A percentile compares a stretch with the other conserved stretches of the same genome.
phyloP scores from a whole-genome alignment of 257 asterid species.

The Ocimum tenuiflorum region DNA sequence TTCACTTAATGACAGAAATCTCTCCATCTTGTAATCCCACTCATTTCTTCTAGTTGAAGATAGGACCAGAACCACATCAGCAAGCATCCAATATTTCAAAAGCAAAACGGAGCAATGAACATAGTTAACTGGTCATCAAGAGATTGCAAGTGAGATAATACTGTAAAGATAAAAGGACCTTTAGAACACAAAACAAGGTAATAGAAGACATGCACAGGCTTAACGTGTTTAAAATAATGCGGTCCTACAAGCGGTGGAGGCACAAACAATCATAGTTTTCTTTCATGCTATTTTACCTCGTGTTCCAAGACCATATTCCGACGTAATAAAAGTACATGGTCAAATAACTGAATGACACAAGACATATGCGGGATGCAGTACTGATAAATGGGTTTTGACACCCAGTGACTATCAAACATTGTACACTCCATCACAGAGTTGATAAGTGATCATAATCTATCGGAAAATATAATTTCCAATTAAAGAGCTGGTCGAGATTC shows the following conservation, averaged over 20 bases:
- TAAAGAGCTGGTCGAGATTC: not conserved
- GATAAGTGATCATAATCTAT: not conserved
- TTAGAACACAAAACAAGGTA: conserved; percentile 8
- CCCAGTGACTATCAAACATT: not conserved
- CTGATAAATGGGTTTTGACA: not conserved
- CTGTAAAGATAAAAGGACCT: not conserved
- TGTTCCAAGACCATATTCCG: not conserved
- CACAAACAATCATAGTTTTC: not conserved
- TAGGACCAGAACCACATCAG: not conserved
- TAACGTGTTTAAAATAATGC: not conserved
- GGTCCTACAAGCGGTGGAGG: not conserved
- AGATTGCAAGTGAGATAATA: not conserved
- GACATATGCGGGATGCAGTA: not conserved
- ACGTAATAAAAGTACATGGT: not conserved
- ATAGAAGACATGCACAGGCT: not conserved
- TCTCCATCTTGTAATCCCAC: conserved; percentile 1
- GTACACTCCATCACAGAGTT: conserved; percentile 4
- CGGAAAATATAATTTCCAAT: not conserved
- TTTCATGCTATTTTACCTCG: not conserved
- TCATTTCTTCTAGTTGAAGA: not conserved
- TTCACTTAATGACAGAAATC: not conserved
- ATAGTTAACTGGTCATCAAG: conserved; percentile 2
- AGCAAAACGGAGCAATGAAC: not conserved
- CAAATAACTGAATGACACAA: conserved; percentile 7
- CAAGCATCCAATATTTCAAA: not conserved